Evolutionary conservation across 495 filamentous ascomycete genomes (phyloP), one percentile per base, ranked within the genome.

Genomic region (Cryomyces minteri): DNA sequence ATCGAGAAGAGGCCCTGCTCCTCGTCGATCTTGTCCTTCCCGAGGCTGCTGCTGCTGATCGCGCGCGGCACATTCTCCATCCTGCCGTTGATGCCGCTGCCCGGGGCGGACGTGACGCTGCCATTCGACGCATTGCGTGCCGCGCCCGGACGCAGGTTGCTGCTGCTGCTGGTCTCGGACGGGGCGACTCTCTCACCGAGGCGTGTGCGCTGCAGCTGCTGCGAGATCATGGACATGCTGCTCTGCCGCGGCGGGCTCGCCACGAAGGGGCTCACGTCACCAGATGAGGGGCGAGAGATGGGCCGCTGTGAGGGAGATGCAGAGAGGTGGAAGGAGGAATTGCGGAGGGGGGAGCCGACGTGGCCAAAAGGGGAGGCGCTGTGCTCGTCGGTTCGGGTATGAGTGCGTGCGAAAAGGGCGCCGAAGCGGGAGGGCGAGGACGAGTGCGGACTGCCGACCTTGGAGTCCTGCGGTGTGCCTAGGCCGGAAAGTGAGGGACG

Each of bases 341-440:
- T 92, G 39, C 90, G 84, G 6, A 98, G 72, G 28, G 90, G 90
- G 36, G 92, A 96, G 25, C 92, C 90, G 43, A 96, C 80, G 51
- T 94, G 86, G 32, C 84, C 81, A 55, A 93, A 51, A 6, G 61
- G 44, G 32, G 54, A 61, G 32, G 66, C 61, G 32, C 14, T 45
- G 38, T 70, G 67, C 49, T 82, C 76, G 37, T 90, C 83, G 80
- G 55, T 72, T 76, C 54, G 48, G n/a, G 42, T 81, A 71, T 14
- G 79, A 67, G 41, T 38, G 7, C 58, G 55, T 48, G 80, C 77
- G 63, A 94, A 94, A 6, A 94, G 59, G 5, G 84, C 75, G 4
- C 83, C 80, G 70, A 86, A 98, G 11, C 88, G 77, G 45, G 84
- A 90, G 1, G 86, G 85, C 48, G 84, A 90, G 6, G 82, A 79